phyloP scores from a whole-genome alignment of 345 rosid genomes.

The Raphanus sativus region DNA sequence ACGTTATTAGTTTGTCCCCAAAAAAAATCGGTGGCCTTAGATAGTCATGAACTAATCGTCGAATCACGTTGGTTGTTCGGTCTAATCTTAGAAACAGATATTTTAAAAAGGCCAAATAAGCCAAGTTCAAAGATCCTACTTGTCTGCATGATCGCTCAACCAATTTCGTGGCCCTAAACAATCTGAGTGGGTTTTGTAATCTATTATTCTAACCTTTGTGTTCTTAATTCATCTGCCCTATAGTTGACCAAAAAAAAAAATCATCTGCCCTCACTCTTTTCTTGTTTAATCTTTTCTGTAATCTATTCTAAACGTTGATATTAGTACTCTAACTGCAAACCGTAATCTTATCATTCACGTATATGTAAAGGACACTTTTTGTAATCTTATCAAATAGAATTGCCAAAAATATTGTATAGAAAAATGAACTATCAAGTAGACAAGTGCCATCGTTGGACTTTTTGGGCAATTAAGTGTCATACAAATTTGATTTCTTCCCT shows the following conservation, averaged over 20 bases:
- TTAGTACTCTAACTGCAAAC: not conserved
- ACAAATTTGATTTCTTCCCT: constrained; percentile 2
- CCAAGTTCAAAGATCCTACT: not conserved
- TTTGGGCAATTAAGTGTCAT: not conserved
- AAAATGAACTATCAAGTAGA: not conserved
- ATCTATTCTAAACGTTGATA: not conserved
- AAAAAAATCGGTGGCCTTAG: not conserved
- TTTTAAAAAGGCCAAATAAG: not conserved
- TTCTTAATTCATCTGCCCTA: not conserved
- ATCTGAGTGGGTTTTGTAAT: no score
- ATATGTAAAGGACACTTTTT: not conserved
- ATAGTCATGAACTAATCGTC: not conserved
- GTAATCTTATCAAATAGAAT: not conserved
- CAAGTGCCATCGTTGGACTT: not conserved
- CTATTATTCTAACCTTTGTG: not conserved
- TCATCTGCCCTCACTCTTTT: no score
- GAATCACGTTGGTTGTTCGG: not conserved
- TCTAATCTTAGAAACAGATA: not conserved
- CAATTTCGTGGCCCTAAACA: not conserved
- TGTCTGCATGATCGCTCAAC: not conserved
- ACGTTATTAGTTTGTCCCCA: not conserved
- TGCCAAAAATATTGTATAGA: not conserved
- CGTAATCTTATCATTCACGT: not conserved
- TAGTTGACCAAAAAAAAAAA: no score
- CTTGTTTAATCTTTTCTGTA: not conserved